A percentile compares a stretch with the other conserved stretches of the same genome.
phyloP scores from a whole-genome alignment of 768 basidiomycete genomes.

The Hypholoma sublateritium region DNA sequence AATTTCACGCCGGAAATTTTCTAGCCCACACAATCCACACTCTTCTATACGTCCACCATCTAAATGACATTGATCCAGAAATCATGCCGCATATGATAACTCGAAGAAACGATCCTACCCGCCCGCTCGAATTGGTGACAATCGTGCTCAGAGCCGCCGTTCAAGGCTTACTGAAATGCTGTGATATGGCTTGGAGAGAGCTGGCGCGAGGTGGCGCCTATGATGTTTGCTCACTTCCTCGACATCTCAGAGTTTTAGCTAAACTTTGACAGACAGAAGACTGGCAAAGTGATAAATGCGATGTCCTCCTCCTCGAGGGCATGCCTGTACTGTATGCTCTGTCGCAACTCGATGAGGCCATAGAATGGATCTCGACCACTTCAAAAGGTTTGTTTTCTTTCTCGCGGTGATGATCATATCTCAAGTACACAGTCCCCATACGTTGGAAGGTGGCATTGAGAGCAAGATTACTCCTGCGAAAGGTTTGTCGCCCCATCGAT shows the following conservation, averaged over 20 bases:
- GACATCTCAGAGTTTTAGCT: conserved; percentile 8
- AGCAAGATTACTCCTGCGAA: conserved; percentile 56
- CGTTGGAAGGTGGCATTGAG: conserved; percentile 51
- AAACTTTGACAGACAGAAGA: conserved; percentile 65
- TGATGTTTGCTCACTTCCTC: conserved; percentile 57
- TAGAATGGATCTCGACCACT: conserved; percentile 54
- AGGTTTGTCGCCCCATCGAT: conserved; percentile 34
- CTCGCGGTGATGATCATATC: not conserved
- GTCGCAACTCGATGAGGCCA: conserved; percentile 57
- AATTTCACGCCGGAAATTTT: conserved; percentile 83
- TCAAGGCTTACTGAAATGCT: conserved; percentile 73
- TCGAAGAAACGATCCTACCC: conserved; percentile 34
- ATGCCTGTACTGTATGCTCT: conserved; percentile 54
- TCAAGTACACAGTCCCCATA: conserved; percentile 35
- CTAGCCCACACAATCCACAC: conserved; percentile 89
- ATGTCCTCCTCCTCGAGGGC: conserved; percentile 70
- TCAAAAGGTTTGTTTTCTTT: conserved; percentile 36
- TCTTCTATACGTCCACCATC: conserved; percentile 66
- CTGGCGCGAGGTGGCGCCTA: conserved; percentile 70
- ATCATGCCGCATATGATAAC: conserved; percentile 6
- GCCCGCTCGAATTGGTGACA: conserved; percentile 64
- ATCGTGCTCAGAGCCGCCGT: conserved; percentile 67
- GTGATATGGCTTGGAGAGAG: conserved; percentile 82
- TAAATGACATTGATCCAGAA: conserved; percentile 62
- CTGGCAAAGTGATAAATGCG: conserved; percentile 89